Evolutionary conservation across 805 yeast species (phyloP), one percentile per base, ranked within the genome.

Genomic region (Yamadazyma insecticola): DNA sequence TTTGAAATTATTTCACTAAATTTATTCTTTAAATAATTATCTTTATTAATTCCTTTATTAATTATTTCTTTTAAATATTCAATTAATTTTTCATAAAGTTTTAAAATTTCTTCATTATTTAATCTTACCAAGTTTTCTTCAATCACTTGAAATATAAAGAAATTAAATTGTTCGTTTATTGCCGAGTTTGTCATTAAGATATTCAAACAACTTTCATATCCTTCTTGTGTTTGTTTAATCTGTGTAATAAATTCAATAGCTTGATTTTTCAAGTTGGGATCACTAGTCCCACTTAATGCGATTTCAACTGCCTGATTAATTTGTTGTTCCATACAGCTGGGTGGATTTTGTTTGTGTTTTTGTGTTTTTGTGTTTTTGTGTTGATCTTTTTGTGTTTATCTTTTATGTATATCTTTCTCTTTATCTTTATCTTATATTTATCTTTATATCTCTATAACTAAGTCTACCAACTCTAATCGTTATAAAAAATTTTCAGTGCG

Each of bases 301-400:
- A 87, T 76, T 40, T 76, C 79, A 28, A 89, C 92, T 24, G 95
- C 96, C 60, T 86, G 92, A 55, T 76, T 86, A 48, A 89, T 81
- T 65, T 88, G 94, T 41, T 65, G 62, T 38, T 66, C 69, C 60
- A 55, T 55, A 43, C 26, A 39, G 22, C 17, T 5, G 15, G 14
- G 12, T 11, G 14, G 25, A 13, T 23, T 23, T 23, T 14, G 25
- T 6, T 22, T 22, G 12, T 6, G 24, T 13, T n/a, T 22, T 23
- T 23, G 25, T 23, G 25, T 6, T 11, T 16, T 11, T 22, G 24
- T 22, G 24, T 22, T 7, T 7, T 7, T n/a, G n/a, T 6, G 12
- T 11, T 22, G 24, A 13, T 6, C 7, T 22, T n/a, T 22, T n/a
- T 22, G 5, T 22, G 24, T 22, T n/a, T 22, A 13, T 22, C 12